Conservation (phyloP, 2,329 filamentous ascomycete species). For the Sporothrix pseudoabietina region DNA sequence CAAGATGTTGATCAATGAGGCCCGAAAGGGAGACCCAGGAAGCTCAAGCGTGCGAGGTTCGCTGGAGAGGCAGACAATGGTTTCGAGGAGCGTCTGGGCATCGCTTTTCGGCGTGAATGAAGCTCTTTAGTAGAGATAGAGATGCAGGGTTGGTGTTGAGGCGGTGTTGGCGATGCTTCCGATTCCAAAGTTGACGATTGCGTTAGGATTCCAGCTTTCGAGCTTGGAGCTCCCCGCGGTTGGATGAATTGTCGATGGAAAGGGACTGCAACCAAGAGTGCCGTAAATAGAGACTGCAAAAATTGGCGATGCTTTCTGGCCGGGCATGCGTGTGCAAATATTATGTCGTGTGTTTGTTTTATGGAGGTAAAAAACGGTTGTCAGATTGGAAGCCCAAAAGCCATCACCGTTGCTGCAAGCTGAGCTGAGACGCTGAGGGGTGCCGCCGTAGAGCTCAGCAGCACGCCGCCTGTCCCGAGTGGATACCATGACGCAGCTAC, state of each 20-base stretch:
- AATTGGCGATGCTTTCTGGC: not conserved
- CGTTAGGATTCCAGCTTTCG: not conserved
- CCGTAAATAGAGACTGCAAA: too few relatives aligned
- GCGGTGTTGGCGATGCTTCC: not conserved
- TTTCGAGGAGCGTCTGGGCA: not conserved
- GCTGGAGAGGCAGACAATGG: not conserved
- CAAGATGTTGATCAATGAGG: not conserved
- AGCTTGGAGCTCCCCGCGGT: not conserved
- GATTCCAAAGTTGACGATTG: constrained; percentile 10
- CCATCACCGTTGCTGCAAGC: not conserved
- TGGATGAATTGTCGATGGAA: not conserved
- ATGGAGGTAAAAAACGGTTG: not conserved
- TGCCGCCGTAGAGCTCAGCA: not conserved
- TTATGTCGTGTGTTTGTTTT: not conserved
- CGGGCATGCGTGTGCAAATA: not conserved
- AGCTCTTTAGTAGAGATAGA: not conserved
- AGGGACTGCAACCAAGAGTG: not conserved
- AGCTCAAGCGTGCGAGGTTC: not conserved
- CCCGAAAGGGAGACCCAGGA: not conserved
- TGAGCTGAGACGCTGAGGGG: constrained; percentile 26
- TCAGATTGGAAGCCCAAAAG: constrained; percentile 12
- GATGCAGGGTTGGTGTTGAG: not conserved
- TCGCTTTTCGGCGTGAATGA: constrained; percentile 1
- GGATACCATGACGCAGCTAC: constrained; percentile 21
- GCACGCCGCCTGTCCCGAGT: not conserved